These are phyloP conservation scores for Grigorovia humatica DNA, from an alignment of 805 yeast species.

Conservation along the genomic window DNA sequence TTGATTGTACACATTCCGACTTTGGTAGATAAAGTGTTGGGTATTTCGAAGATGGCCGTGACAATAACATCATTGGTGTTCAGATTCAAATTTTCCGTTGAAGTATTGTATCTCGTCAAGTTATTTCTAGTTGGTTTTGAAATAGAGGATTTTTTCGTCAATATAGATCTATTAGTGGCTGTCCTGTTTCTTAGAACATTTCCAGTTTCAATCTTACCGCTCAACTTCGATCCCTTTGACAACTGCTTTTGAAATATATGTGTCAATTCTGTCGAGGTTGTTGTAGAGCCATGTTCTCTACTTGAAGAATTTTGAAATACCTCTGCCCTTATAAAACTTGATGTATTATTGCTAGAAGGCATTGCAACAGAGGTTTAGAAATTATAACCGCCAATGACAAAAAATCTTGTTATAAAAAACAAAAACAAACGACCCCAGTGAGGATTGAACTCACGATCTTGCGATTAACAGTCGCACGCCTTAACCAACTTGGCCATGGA, in stretches of 20 bases:
- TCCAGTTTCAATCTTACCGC: not conserved
- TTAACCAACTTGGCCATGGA: conserved; percentile 53
- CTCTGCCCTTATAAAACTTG: not conserved
- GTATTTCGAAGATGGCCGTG: conserved; percentile 19
- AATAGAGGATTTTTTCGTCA: not conserved
- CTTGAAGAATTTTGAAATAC: not conserved
- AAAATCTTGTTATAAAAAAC: not conserved
- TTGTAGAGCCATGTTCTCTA: no score
- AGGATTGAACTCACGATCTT: conserved; percentile 54
- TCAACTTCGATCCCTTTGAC: not conserved
- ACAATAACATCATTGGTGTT: not conserved
- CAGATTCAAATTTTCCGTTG: not conserved
- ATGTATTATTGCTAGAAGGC: not conserved
- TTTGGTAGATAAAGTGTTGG: conserved; percentile 17
- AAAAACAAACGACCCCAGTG: conserved; percentile 38
- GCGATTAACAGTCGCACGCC: conserved; percentile 60
- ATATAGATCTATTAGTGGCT: not conserved
- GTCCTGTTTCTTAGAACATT: not conserved
- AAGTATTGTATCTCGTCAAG: not conserved
- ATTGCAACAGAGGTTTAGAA: no score
- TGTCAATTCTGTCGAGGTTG: no score
- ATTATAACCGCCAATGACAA: no score
- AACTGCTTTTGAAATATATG: not conserved
- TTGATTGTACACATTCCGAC: conserved; percentile 35
- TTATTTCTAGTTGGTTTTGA: not conserved